Evolutionary conservation across 768 basidiomycete genomes (phyloP).

Genomic region (Boletus pseudo-olivaceus): DNA sequence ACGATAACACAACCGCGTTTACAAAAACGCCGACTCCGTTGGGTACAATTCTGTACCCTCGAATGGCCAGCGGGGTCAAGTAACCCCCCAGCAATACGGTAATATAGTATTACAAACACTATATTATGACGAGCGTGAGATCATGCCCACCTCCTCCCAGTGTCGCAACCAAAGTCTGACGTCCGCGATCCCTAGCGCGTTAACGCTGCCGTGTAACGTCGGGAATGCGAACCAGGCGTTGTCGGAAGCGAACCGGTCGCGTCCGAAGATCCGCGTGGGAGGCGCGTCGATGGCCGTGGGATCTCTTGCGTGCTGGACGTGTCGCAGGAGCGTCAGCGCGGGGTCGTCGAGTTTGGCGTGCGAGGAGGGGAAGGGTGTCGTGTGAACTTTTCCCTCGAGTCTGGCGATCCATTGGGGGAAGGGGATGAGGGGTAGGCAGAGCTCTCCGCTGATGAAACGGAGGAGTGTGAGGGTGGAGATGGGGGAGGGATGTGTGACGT

Average conservation of each 20-base stretch:
- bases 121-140: background rate
- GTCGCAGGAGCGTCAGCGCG: background rate
- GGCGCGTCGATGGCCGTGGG: background rate
- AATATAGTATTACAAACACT: background rate
- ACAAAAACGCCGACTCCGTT: too few species aligned
- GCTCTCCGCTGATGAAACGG: background rate
- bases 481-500: slow-evolving; percentile 14
- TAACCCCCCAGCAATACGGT: background rate
- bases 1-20: too few species aligned
- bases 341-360: background rate
- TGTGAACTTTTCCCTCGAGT: background rate
- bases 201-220: background rate
- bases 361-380: background rate
- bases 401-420: slow-evolving; percentile 6
- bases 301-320: background rate
- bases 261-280: background rate
- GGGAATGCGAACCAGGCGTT: slow-evolving; percentile 2
- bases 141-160: slow-evolving; percentile 5
- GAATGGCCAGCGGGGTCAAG: background rate
- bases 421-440: slow-evolving; percentile 8
- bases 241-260: background rate
- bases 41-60: background rate
- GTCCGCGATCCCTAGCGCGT: background rate
- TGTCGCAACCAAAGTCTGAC: slow-evolving; percentile 7
- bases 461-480: slow-evolving; percentile 10